Percentiles rank a stretch among this genome's conserved stretches.
These are phyloP conservation scores for Naganishia antarctica DNA, from an alignment of 768 basidiomycete genomes.

Conservation along the genomic window DNA sequence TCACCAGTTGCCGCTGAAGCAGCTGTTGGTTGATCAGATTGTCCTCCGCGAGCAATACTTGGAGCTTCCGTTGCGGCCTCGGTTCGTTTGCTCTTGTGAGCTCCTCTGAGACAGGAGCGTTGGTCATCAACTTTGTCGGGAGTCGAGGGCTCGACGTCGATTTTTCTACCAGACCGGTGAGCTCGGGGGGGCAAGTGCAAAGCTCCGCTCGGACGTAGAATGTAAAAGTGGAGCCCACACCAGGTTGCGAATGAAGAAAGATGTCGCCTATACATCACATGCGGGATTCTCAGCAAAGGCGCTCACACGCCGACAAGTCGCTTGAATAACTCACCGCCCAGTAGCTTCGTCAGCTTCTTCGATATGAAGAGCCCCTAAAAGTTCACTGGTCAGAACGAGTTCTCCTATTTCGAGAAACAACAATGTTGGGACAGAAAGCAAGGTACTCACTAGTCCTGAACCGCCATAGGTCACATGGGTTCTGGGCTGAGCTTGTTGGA, in stretches of 20 bases:
- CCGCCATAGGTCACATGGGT: constrained; percentile 39
- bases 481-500: constrained; percentile 35
- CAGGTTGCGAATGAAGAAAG: constrained; percentile 29
- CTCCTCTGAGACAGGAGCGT: too few relatives aligned
- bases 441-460: constrained; percentile 32
- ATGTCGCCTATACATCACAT: constrained; percentile 25
- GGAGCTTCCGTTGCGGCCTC: not conserved
- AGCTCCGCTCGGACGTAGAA: constrained; percentile 27
- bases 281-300: too few relatives aligned
- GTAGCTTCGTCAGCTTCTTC: constrained; percentile 31
- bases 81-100: not conserved
- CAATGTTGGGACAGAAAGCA: too few relatives aligned
- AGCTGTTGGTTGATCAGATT: constrained; percentile 29
- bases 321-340: constrained; percentile 24
- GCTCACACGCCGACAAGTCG: too few relatives aligned
- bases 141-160: too few relatives aligned
- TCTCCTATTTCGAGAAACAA: too few relatives aligned
- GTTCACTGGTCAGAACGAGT: not conserved
- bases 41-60: constrained; percentile 25
- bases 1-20: constrained; percentile 21
- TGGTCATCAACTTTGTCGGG: too few relatives aligned
- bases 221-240: constrained; percentile 29
- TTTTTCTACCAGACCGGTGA: not conserved
- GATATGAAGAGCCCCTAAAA: constrained; percentile 35
- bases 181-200: not conserved